Percentiles rank a stretch among this genome's conserved stretches.
phyloP scores from a whole-genome alignment of 2,329 filamentous ascomycete genomes.

The Fusarium decemcellulare region DNA sequence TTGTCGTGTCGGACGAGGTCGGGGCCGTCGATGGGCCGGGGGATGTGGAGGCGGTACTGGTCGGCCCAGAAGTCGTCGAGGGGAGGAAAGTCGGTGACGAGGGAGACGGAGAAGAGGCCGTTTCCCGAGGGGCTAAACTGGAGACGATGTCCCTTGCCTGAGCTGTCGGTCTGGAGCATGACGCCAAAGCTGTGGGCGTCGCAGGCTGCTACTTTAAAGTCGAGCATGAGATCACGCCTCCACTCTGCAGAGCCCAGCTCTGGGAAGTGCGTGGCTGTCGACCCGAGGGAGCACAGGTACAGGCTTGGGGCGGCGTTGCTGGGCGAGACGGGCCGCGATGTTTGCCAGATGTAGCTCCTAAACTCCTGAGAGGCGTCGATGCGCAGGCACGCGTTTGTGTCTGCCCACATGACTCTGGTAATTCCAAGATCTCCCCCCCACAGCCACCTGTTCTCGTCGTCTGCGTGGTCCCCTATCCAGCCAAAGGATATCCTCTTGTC shows the following conservation, averaged over 20 bases:
- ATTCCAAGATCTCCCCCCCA: slow-evolving; percentile 55
- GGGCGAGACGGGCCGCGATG: slow-evolving; percentile 35
- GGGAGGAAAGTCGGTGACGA: slow-evolving; percentile 50
- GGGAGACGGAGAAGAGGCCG: slow-evolving; percentile 46
- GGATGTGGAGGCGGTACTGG: slow-evolving; percentile 51
- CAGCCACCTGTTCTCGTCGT: slow-evolving; percentile 53
- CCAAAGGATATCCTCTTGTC: slow-evolving; percentile 52
- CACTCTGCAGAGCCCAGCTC: slow-evolving; percentile 37
- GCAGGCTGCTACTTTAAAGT: slow-evolving; percentile 43
- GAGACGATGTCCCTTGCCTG: slow-evolving; percentile 46
- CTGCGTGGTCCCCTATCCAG: slow-evolving; percentile 52
- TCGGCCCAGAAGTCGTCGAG: slow-evolving; percentile 57
- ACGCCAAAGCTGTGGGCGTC: slow-evolving; percentile 49
- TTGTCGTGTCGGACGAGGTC: slow-evolving; percentile 52
- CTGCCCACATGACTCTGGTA: slow-evolving; percentile 50
- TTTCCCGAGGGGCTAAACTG: slow-evolving; percentile 40
- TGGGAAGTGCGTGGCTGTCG: slow-evolving; percentile 45
- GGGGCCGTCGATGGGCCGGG: slow-evolving; percentile 52
- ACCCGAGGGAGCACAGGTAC: slow-evolving; percentile 45
- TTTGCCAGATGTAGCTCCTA: slow-evolving; percentile 33
- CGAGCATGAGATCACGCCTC: slow-evolving; percentile 39
- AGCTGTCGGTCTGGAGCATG: slow-evolving; percentile 46
- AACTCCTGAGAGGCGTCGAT: slow-evolving; percentile 45
- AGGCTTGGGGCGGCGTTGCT: slow-evolving; percentile 43
- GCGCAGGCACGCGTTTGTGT: slow-evolving; percentile 43